These are phyloP conservation scores for Peronosclerospora sorghi DNA, from an alignment of 352 stramenopile species.

Conservation along the genomic window DNA sequence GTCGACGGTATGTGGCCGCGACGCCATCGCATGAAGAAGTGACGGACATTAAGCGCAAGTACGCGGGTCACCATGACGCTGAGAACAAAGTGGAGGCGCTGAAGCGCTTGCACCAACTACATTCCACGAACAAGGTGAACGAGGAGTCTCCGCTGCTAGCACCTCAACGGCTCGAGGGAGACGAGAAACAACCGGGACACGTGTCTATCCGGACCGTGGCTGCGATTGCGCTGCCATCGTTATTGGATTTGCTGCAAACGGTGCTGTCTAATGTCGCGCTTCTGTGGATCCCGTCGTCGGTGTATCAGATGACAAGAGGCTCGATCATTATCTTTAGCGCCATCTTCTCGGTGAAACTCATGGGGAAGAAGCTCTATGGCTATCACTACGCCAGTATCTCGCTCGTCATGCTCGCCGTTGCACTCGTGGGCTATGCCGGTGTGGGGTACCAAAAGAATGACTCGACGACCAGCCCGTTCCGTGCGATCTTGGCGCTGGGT, in stretches of 20 bases:
- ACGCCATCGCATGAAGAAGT: constrained; percentile 25
- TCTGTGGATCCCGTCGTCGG: constrained; percentile 80
- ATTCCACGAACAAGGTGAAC: no score
- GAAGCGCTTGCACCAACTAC: no score
- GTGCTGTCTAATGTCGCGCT: constrained; percentile 81
- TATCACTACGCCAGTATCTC: constrained; percentile 84
- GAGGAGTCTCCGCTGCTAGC: constrained; percentile 27
- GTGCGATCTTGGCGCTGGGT: no score
- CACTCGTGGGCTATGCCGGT: constrained; percentile 58
- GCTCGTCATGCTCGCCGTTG: constrained; percentile 58
- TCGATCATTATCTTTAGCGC: constrained; percentile 88
- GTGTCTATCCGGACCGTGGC: constrained; percentile 44
- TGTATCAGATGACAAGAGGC: constrained; percentile 86
- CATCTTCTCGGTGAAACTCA: constrained; percentile 74
- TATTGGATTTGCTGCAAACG: constrained; percentile 80
- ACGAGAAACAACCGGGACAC: constrained; percentile 14
- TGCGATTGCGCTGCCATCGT: constrained; percentile 49
- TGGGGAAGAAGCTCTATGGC: constrained; percentile 66
- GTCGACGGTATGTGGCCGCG: constrained; percentile 46
- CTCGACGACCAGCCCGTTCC: no score
- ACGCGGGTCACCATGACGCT: constrained; percentile 24
- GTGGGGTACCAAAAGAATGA: constrained; percentile 21
- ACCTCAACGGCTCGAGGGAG: constrained; percentile 1
- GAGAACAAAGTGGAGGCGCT: constrained; percentile 27
- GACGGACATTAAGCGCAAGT: constrained; percentile 31